Evolutionary conservation across 139 green algal genomes (phyloP).

Genomic region (Tetradesmus lagerheimii): DNA sequence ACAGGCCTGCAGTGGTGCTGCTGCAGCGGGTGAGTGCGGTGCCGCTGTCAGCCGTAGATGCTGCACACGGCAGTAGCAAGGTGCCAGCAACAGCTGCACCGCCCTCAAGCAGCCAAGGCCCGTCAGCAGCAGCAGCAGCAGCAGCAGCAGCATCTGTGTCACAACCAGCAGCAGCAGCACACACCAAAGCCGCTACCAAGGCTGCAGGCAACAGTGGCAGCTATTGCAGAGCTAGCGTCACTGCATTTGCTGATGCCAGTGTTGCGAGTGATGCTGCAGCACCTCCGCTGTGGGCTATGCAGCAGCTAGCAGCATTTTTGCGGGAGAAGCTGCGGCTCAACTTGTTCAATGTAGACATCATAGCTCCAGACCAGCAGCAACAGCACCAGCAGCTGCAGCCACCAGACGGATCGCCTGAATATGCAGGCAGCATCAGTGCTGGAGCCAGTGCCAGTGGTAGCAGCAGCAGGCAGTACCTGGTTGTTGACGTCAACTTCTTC

Average conservation of each 20-base stretch:
- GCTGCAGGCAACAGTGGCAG: neutral
- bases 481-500: conserved; percentile 56
- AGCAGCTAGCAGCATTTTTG: conserved; percentile 32
- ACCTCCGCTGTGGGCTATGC: conserved; percentile 36
- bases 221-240: neutral
- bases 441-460: neutral
- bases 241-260: neutral
- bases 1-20: neutral
- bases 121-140: conserved; percentile 13
- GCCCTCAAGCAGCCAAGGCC: neutral
- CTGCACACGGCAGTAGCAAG: neutral
- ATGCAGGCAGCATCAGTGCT: neutral
- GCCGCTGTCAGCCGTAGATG: neutral
- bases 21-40: conserved; percentile 19
- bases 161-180: neutral
- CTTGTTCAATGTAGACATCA: conserved; percentile 39
- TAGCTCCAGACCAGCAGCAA: conserved; percentile 2
- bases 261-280: conserved; percentile 8
- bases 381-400: conserved; percentile 25
- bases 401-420: neutral
- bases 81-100: neutral
- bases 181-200: neutral
- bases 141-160: neutral
- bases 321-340: neutral
- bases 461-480: neutral